A percentile compares a stretch with the other conserved stretches of the same genome.
Conservation (phyloP, 1,284 basidiomycete genomes). For the Naganishia sp. region DNA sequence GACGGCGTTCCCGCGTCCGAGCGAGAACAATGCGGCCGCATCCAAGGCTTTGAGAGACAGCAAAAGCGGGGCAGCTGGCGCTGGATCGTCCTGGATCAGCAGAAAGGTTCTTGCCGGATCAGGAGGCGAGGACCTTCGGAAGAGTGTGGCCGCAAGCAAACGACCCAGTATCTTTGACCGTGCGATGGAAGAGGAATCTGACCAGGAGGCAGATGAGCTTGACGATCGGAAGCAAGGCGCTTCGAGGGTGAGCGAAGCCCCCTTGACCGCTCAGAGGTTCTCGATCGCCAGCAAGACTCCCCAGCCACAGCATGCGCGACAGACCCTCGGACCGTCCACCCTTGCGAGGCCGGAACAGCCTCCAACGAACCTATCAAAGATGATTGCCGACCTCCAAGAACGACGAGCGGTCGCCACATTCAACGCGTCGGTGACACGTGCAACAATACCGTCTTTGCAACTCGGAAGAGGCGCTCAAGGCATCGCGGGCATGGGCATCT, state of each 20-base stretch:
- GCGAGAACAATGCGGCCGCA: slow-evolving; percentile 1
- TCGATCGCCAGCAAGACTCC: slow-evolving; percentile 24
- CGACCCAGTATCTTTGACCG: slow-evolving; percentile 12
- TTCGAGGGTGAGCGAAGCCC: slow-evolving; percentile 11
- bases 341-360: slow-evolving; percentile 12
- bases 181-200: slow-evolving; percentile 25
- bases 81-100: slow-evolving; percentile 28
- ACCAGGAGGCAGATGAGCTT: slow-evolving; percentile 31
- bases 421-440: slow-evolving; percentile 18
- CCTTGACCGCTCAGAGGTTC: slow-evolving; percentile 1
- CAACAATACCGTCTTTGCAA: slow-evolving; percentile 18
- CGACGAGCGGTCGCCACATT: slow-evolving; percentile 32
- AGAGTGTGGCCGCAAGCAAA: slow-evolving; percentile 33
- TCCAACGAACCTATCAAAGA: slow-evolving; percentile 30
- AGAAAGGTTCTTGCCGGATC: slow-evolving; percentile 29
- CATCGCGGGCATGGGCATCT: slow-evolving; percentile 22
- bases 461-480: slow-evolving; percentile 23
- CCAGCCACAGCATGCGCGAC: slow-evolving; percentile 14
- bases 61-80: slow-evolving; percentile 20
- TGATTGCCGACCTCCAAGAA: slow-evolving; percentile 33
- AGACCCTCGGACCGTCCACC: slow-evolving; percentile 23
- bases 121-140: slow-evolving; percentile 32
- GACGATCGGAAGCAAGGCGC: slow-evolving; percentile 33
- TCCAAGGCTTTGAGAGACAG: slow-evolving; percentile 17
- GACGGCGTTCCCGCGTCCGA: neutral